Evolutionary conservation across 2,329 filamentous ascomycete species (phyloP), one percentile per base, ranked within the genome.

Genomic region (Fusarium napiforme): DNA sequence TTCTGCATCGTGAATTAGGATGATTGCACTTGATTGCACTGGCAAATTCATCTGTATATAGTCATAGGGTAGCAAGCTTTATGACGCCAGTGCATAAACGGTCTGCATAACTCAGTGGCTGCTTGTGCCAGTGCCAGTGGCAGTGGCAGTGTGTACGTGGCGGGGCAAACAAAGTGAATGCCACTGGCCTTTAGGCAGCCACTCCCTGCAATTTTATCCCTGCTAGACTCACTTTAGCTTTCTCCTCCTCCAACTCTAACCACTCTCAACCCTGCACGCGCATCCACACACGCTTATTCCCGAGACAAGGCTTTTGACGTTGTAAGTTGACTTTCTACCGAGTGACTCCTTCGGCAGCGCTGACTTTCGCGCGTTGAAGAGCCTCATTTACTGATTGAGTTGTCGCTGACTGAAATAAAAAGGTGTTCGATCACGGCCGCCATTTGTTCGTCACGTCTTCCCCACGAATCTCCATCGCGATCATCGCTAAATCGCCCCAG

Each of bases 81-180:
- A 26, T 19, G 26, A 28, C 26, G n/a, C 8, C n/a, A 34, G 6
- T 36, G 30, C 30, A 36, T 18, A 36, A 36, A 26, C 49, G 36
- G 0, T 1, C 2, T 36, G n/a, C n/a, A 19, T 0, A 52, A 36
- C n/a, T 11, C 16, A 34, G n/a, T 36, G 30, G 21, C 47, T 5
- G 28, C 15, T 34, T 23, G 21, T 34, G 21, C 18, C 16, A 34
- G 30, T 52, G 21, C 14, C 16, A 34, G 30, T 52, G 30, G 9
- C 49, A 52, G 18, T 28, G 21, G 18, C 49, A 53, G 19, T 39
- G 23, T 2, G 16, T 4, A 2, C 2, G 12, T 6, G 4, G 49
- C 9, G 49, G 32, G 14, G 49, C 34, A 28, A 37, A n/a, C 11
- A n/a, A 26, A 15, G 32, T 28, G 14, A 55, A 55, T 55, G 18